Base-by-base conservation (phyloP, 2,329 filamentous ascomycete genomes). In the Diaporthe aspalathi region DNA sequence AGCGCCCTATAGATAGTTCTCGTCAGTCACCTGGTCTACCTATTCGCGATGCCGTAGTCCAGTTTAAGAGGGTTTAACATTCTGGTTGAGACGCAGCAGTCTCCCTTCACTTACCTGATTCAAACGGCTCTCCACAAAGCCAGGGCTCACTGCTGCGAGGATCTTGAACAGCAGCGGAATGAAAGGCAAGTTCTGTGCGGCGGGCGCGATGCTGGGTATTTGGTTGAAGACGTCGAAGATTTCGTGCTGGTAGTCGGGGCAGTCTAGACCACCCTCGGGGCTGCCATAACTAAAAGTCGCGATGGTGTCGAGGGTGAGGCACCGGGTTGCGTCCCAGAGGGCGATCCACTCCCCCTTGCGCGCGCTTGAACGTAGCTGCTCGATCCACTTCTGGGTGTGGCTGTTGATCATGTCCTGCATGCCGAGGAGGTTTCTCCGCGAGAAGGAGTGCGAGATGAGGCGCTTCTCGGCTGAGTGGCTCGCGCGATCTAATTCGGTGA, bases 391-490 rank as follows among this genome's bases (percentile, higher is more conserved):
- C 17, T 53, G 50, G 5, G 27, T 53, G 27, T 53, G 32, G 50
- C 16, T 27, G 50, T 53, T 53, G 50, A 53, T 32, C 50, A 53
- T 53, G 27, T 53, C 50, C 50, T 53, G 50, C 50, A 53, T 53
- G 16, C 50, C 50, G 16, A 53, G 50, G 7, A 53, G 50, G 17
- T 53, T 53, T 16, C 17, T 53, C 16, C 50, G 50, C 50, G 50
- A 29, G 5, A 53, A n/a, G 1, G 50, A 32, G 50, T 53, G 50
- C 27, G 50, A 53, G 16, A 53, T n/a, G 27, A 53, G 50, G 16
- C 50, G 50, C 8, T 53, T 53, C 50, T 53, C 50, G 27, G 27
- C 16, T 16, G 27, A 16, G 27, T 53, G 50, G 50, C 11, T 27
- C 6, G 27, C 16, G 1, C 50, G 50, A 7, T 53, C 27, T n/a